phyloP scores from a whole-genome alignment of 192 early-diverging fungal species.

The Chytriomyces confervae region DNA sequence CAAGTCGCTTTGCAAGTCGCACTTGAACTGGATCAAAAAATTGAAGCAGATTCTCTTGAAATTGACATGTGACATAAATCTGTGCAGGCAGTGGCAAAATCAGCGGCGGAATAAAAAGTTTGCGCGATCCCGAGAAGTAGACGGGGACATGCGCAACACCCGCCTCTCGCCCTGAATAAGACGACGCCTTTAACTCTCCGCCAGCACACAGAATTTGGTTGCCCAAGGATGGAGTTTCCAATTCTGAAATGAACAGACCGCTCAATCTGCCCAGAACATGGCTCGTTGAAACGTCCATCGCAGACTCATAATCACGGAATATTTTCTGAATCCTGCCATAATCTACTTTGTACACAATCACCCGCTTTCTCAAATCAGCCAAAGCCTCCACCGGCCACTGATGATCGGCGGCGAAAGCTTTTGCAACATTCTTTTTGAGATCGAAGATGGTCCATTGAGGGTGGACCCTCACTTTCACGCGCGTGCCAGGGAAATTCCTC shows the following conservation, averaged over 20 bases:
- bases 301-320: conserved; percentile 1
- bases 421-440: conserved; percentile 9
- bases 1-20: too few species aligned
- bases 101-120: too few species aligned
- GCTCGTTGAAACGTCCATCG: not conserved
- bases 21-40: too few species aligned
- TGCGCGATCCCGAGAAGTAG: too few species aligned
- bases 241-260: not conserved
- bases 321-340: not conserved
- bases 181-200: too few species aligned
- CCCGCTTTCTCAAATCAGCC: not conserved
- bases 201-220: too few species aligned
- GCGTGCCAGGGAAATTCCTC: conserved; percentile 27
- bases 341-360: not conserved
- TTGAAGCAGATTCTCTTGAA: too few species aligned
- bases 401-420: not conserved
- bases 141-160: too few species aligned
- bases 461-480: not conserved
- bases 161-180: too few species aligned
- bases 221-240: not conserved
- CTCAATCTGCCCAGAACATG: not conserved
- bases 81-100: too few species aligned
- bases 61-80: too few species aligned
- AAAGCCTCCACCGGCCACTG: not conserved
- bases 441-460: conserved; percentile 11